Conservation (phyloP, 164 flowering plant species). For the Brasenia schreberi region DNA sequence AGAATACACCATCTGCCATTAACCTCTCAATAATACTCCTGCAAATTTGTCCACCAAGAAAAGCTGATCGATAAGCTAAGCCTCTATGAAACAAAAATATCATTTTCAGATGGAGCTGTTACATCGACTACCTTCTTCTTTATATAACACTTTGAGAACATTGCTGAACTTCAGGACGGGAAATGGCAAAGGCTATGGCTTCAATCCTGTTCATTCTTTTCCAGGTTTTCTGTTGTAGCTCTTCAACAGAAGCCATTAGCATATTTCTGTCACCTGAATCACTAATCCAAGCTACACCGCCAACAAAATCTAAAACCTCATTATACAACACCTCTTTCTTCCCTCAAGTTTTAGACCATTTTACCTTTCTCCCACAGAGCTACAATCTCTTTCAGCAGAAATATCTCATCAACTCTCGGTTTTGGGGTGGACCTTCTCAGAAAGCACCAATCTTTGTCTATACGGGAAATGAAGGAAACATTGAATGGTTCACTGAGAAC, state of each 20-base stretch:
- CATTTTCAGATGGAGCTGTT: neutral
- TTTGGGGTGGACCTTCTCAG: constrained; percentile 17
- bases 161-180: too few relatives aligned
- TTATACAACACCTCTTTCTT: constrained; percentile 24
- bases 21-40: neutral
- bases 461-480: constrained; percentile 48
- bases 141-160: too few relatives aligned
- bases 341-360: constrained; percentile 41
- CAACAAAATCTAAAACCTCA: constrained; percentile 16
- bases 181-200: constrained; percentile 7
- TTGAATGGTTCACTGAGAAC: constrained; percentile 49
- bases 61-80: neutral
- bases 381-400: constrained; percentile 36
- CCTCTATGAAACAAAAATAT: neutral
- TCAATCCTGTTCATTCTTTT: constrained; percentile 10
- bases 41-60: neutral
- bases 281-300: constrained; percentile 6
- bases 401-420: constrained; percentile 30
- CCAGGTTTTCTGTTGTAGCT: constrained; percentile 2
- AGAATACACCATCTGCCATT: too few relatives aligned
- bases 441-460: constrained; percentile 41
- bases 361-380: constrained; percentile 35
- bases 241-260: constrained; percentile 12
- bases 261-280: constrained; percentile 8
- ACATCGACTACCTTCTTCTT: neutral